Base-by-base conservation (phyloP, 305 asterid species). In the Fraxinus platypoda region DNA sequence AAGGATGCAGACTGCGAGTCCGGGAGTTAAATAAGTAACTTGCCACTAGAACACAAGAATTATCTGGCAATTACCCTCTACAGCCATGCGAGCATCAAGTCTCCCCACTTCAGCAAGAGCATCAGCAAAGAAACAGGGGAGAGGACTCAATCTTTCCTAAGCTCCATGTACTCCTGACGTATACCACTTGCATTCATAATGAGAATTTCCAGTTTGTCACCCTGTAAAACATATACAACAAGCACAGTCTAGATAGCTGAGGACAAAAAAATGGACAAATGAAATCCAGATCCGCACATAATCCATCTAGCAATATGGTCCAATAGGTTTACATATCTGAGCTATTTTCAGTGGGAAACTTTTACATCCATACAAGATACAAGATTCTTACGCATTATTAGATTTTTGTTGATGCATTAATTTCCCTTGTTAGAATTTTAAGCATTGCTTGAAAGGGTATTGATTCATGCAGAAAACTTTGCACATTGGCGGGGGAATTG, bases 161-260 rank as follows among this genome's bases (percentile, higher is more conserved):
- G 98, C 38, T 93, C 95, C 94, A 94, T 88, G 88, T 84, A 91
- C 86, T 95, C 97, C 4, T 91, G 93, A 12, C 90, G 93, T 41
- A 90, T 75, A 34, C 99, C 97, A 72, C 83, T 64, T 21, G 97
- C 91, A 78, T 91, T 94, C 87, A 95, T 11, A 57, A 94, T 81
- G 46, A 87, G 90, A 26, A 95, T 93, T 88, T 95, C 99, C 88
- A 94, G 89, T 87, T 85, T 93, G 93, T 95, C 99, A 73, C 98
- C 99, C 98, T 95, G 90, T 64, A 78, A 82, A 68, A 81, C 57
- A 75, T 5, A 82, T 37, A 8, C 28, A 49, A 59, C 31, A 81
- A 70, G 52, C 75, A 19, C 54, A 52, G 54, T 19, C 11, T 19
- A 17, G 73, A 64, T 64, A 64, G 6, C 12, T 3, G 15, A 11